Conservation (phyloP, 2,329 filamentous ascomycete genomes). For the Paraconiothyrium brasiliense region DNA sequence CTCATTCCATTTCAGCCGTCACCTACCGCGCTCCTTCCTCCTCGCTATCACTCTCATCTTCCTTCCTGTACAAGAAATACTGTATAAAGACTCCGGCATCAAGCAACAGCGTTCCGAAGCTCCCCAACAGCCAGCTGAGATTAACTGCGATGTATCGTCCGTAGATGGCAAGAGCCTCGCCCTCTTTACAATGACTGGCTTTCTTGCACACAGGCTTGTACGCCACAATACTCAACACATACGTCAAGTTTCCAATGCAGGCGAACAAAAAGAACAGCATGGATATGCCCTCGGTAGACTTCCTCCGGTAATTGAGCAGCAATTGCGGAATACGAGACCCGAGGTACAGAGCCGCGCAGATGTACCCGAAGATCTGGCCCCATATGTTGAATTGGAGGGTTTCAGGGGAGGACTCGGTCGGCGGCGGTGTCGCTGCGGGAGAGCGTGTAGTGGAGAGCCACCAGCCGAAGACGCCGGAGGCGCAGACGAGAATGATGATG, state of each 20-base stretch:
- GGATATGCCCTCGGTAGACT: constrained; percentile 91
- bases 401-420: constrained; percentile 51
- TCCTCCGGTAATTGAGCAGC: constrained; percentile 88
- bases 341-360: constrained; percentile 89
- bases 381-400: constrained; percentile 74
- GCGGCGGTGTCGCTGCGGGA: constrained; percentile 38
- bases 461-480: constrained; percentile 86
- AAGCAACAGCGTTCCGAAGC: constrained; percentile 83
- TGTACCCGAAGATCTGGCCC: constrained; percentile 92
- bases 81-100: constrained; percentile 90
- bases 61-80: constrained; percentile 82
- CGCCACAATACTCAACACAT: constrained; percentile 89
- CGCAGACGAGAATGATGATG: constrained; percentile 81
- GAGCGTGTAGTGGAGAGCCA: constrained; percentile 66
- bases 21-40: constrained; percentile 20
- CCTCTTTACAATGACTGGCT: constrained; percentile 64
- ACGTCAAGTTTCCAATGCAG: constrained; percentile 93
- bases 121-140: constrained; percentile 88
- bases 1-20: not conserved
- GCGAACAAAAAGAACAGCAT: constrained; percentile 97
- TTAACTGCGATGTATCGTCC: constrained; percentile 87
- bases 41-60: constrained; percentile 51
- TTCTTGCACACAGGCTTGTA: constrained; percentile 77
- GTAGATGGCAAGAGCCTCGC: constrained; percentile 75
- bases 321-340: constrained; percentile 90